Conservation (phyloP, 2,329 filamentous ascomycete species). For the Phaeosphaeriaceae sp. region DNA sequence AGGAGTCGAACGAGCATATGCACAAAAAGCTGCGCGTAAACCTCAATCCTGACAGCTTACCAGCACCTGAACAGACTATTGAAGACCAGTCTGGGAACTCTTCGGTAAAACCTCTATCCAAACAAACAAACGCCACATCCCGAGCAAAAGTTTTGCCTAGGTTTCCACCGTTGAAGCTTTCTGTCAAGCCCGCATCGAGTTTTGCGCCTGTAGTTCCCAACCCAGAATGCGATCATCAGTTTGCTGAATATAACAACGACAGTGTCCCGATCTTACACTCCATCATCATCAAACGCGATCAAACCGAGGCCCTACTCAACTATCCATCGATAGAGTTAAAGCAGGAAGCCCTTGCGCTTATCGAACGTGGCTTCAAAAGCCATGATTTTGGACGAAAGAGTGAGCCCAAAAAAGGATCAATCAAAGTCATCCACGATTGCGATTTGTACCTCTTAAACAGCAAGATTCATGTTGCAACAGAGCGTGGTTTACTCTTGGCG, state of each 20-base stretch:
- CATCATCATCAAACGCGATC: conserved; percentile 5
- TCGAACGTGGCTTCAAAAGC: conserved; percentile 8
- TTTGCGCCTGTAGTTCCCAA: conserved; percentile 1
- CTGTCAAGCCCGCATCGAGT: too few relatives aligned
- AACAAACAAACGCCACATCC: too few relatives aligned
- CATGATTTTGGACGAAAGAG: conserved; percentile 14
- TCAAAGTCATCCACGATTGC: conserved; percentile 15
- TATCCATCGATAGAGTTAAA: conserved; percentile 7
- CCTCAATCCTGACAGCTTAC: too few relatives aligned
- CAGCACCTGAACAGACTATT: too few relatives aligned
- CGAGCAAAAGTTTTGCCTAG: too few relatives aligned
- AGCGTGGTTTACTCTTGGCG: conserved; percentile 19
- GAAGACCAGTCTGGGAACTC: too few relatives aligned
- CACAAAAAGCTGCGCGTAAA: too few relatives aligned
- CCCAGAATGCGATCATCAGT: conserved; percentile 1
- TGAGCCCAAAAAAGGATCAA: background rate
- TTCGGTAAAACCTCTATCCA: too few relatives aligned
- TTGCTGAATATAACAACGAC: conserved; percentile 13
- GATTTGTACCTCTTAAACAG: conserved; percentile 22
- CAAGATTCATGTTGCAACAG: conserved; percentile 23
- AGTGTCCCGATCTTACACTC: conserved; percentile 24
- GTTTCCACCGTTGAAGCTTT: too few relatives aligned
- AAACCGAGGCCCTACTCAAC: background rate
- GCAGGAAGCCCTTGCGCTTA: conserved; percentile 6
- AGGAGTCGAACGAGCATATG: too few relatives aligned